Percentiles rank a stretch among this genome's conserved stretches.
Conservation (phyloP, 352 stramenopile species). For the Pythium rishiriense region DNA sequence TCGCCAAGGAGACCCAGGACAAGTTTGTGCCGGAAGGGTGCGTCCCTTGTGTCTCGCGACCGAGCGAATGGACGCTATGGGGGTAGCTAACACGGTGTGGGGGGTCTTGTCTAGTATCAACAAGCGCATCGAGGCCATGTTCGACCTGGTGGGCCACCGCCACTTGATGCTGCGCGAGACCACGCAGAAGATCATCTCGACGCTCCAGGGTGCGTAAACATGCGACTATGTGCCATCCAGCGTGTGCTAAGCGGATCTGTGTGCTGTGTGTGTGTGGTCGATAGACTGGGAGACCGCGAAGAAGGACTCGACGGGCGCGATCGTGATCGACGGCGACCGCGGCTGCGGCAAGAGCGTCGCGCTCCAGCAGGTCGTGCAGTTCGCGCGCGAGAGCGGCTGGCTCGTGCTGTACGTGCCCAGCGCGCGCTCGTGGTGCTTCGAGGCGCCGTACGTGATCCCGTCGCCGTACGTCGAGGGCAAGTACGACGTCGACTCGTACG, state of each 20-base stretch:
- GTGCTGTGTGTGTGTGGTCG: no score
- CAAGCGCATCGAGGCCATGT: conserved; percentile 74
- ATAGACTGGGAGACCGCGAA: conserved; percentile 68
- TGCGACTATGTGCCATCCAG: no score
- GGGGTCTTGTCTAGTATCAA: conserved; percentile 35
- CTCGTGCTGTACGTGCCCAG: conserved; percentile 83
- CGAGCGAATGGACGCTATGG: no score
- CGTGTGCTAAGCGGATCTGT: no score
- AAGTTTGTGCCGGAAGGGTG: conserved; percentile 72
- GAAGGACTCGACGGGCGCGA: conserved; percentile 44
- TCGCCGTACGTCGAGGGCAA: conserved; percentile 77
- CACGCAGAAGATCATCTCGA: conserved; percentile 69
- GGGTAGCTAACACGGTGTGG: neutral
- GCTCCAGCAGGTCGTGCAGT: conserved; percentile 88
- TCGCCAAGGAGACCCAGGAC: conserved; percentile 76
- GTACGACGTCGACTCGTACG: conserved; percentile 86
- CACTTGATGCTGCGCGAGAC: conserved; percentile 86
- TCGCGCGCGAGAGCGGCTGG: conserved; percentile 82
- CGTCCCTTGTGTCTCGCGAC: neutral
- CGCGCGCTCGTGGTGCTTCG: conserved; percentile 73
- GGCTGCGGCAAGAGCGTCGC: conserved; percentile 83
- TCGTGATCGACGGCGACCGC: conserved; percentile 81
- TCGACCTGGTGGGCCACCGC: conserved; percentile 80
- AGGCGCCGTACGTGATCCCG: conserved; percentile 85
- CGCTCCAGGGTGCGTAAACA: conserved; percentile 56